Evolutionary conservation across 2,329 filamentous ascomycete genomes (phyloP).

Genomic region (Fusarium staphyleae): DNA sequence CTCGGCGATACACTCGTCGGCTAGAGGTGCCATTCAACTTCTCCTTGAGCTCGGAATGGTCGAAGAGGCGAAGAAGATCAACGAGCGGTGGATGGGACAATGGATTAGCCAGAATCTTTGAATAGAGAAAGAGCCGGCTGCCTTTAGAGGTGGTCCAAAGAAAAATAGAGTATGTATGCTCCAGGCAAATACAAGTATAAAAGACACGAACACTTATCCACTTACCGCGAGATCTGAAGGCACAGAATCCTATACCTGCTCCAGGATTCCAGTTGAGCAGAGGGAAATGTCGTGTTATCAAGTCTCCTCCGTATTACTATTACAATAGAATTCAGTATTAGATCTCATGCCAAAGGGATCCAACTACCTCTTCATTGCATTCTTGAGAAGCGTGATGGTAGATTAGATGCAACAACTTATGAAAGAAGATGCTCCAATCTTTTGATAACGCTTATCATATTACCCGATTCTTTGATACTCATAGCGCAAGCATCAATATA

Average conservation of each 20-base stretch:
- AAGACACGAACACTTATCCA: too few relatives aligned
- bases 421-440: conserved; percentile 22
- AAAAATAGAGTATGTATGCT: too few relatives aligned
- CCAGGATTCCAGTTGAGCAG: too few relatives aligned
- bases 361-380: not conserved
- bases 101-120: not conserved
- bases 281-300: too few relatives aligned
- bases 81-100: conserved; percentile 10
- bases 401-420: conserved; percentile 17
- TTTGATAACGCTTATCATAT: not conserved
- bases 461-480: conserved; percentile 19
- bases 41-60: conserved; percentile 44
- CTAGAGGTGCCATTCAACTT: conserved; percentile 61
- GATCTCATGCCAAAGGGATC: too few relatives aligned
- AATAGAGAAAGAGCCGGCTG: too few relatives aligned
- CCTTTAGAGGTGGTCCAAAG: too few relatives aligned
- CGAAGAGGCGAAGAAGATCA: conserved; percentile 28
- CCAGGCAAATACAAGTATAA: too few relatives aligned
- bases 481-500: conserved; percentile 20
- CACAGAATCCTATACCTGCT: too few relatives aligned
- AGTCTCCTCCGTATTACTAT: not conserved
- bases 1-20: conserved; percentile 72
- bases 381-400: too few relatives aligned
- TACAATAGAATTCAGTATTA: too few relatives aligned
- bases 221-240: too few relatives aligned